Percentiles rank a stretch among this genome's conserved stretches.
These are phyloP conservation scores for Pythium diclinum DNA, from an alignment of 352 stramenopile species.

Conservation along the genomic window DNA sequence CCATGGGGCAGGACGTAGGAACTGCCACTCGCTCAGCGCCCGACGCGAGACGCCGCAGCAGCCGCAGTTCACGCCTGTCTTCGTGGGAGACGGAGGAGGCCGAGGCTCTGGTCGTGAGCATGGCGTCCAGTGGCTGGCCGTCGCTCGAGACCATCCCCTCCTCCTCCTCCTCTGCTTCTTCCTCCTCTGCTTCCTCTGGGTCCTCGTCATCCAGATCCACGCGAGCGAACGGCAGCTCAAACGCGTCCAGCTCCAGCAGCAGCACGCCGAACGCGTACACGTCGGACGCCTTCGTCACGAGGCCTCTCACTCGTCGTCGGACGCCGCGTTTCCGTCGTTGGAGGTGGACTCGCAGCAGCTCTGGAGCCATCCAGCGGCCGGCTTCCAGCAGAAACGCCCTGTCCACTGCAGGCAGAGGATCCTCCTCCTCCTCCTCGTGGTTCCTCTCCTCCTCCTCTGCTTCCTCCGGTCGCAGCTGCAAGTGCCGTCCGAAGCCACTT, in stretches of 20 bases:
- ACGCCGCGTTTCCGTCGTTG: not conserved
- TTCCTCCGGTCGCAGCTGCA: conserved; percentile 10
- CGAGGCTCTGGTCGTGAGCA: not conserved
- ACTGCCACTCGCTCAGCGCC: not conserved
- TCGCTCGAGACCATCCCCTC: not conserved
- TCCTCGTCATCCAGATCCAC: not conserved
- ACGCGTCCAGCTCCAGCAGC: conserved; percentile 24
- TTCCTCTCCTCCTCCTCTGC: not conserved
- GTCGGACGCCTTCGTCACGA: conserved; percentile 28
- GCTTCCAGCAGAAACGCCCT: conserved; percentile 20
- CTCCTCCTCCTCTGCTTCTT: conserved; percentile 1
- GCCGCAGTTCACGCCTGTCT: conserved; percentile 12
- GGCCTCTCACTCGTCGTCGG: conserved; percentile 10
- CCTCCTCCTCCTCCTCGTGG: not conserved
- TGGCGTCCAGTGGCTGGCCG: not conserved
- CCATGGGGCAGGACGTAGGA: conserved; percentile 12
- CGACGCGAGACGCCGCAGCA: conserved; percentile 14
- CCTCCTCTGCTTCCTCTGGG: not conserved
- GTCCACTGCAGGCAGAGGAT: conserved; percentile 14
- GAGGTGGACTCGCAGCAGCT: conserved; percentile 16
- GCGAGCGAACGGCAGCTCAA: conserved; percentile 20
- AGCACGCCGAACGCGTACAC: conserved; percentile 41
- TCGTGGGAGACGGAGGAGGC: conserved; percentile 1
- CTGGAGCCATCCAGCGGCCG: conserved; percentile 24
- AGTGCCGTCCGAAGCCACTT: conserved; percentile 24